phyloP scores from a whole-genome alignment of 805 yeast genomes.

The Kluyveromyces nonfermentans region DNA sequence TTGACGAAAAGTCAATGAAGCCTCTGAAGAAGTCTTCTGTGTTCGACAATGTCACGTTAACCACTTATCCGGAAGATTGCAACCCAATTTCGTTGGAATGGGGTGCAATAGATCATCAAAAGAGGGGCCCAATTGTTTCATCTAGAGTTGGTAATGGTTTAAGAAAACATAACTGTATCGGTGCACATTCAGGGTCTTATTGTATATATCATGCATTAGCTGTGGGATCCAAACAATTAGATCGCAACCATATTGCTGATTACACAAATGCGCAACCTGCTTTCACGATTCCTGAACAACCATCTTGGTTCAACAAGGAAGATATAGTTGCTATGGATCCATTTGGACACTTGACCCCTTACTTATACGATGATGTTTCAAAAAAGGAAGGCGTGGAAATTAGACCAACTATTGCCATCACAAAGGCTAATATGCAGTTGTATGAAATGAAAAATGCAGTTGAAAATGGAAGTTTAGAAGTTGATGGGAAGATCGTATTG shows the following conservation, averaged over 20 bases:
- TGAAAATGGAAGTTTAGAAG: conserved; percentile 39
- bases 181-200: conserved; percentile 58
- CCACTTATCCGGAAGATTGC: conserved; percentile 46
- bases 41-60: conserved; percentile 30
- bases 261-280: conserved; percentile 59
- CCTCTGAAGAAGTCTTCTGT: conserved; percentile 6
- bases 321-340: conserved; percentile 62
- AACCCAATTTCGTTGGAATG: conserved; percentile 43
- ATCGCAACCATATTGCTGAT: conserved; percentile 44
- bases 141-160: conserved; percentile 42
- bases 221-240: conserved; percentile 49
- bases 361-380: conserved; percentile 40
- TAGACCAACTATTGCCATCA: conserved; percentile 56
- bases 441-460: conserved; percentile 51
- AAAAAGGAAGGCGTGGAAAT: conserved; percentile 43
- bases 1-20: neutral
- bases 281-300: conserved; percentile 42
- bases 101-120: conserved; percentile 40
- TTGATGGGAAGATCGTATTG: conserved; percentile 53
- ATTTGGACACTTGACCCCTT: conserved; percentile 57
- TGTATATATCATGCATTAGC: conserved; percentile 58
- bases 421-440: conserved; percentile 56
- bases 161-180: conserved; percentile 49
- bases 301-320: conserved; percentile 45
- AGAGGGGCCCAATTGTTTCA: conserved; percentile 50